Percentiles rank a stretch among this genome's conserved stretches.
Evolutionary conservation across 2,329 filamentous ascomycete species (phyloP).

Genomic region (Monosporascus sp.): DNA sequence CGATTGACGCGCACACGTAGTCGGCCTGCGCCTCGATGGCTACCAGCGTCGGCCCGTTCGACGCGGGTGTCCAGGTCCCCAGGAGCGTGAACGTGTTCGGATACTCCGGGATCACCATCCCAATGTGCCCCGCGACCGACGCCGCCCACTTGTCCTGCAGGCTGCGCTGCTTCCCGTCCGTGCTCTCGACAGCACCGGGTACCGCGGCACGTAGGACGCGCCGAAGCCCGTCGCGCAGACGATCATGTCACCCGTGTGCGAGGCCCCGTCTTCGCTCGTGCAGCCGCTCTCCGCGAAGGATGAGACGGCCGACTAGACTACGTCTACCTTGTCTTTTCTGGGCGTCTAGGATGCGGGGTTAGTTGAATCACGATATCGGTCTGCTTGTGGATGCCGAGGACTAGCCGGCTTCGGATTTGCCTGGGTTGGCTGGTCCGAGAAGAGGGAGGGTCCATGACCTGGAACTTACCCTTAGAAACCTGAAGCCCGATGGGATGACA

Average conservation of each 20-base stretch:
- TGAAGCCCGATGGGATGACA: conserved; percentile 35
- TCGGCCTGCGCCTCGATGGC: conserved; percentile 41
- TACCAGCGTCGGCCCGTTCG: conserved; percentile 28
- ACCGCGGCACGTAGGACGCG: conserved; percentile 13
- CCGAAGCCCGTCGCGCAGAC: conserved; percentile 21
- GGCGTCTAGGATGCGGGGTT: conserved; percentile 18
- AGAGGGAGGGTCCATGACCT: too few species aligned
- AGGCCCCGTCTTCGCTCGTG: conserved; percentile 19
- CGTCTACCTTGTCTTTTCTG: conserved; percentile 34
- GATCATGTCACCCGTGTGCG: conserved; percentile 25
- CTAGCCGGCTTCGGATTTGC: too few species aligned
- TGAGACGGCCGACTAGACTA: conserved; percentile 32
- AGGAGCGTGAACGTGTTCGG: conserved; percentile 30
- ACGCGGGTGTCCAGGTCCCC: conserved; percentile 36
- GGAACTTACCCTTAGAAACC: conserved; percentile 29
- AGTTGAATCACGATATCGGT: not conserved
- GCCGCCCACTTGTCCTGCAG: conserved; percentile 22
- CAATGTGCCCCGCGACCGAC: conserved; percentile 23
- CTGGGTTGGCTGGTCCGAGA: too few species aligned
- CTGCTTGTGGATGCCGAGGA: too few species aligned
- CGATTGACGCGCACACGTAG: conserved; percentile 44
- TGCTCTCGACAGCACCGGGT: conserved; percentile 39
- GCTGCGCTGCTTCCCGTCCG: conserved; percentile 13
- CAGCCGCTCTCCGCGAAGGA: conserved; percentile 23
- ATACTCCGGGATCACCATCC: conserved; percentile 20